phyloP scores from a whole-genome alignment of 441 rosid species.

The Euphorbia schlechtendalii region DNA sequence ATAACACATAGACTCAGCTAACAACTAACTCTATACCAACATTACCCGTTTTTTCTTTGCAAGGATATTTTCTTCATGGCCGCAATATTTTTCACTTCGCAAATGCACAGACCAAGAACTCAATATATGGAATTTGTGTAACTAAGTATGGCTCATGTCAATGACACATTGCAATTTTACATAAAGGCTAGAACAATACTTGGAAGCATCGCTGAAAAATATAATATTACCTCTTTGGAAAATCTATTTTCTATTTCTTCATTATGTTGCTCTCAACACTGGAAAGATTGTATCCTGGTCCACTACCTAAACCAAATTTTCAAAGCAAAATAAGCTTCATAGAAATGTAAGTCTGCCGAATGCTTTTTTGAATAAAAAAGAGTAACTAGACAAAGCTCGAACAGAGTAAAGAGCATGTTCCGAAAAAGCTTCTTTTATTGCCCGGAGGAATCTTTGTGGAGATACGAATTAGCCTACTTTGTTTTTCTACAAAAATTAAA shows the following conservation, averaged over 20 bases:
- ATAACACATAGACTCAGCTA: too few relatives aligned
- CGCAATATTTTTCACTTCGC: slow-evolving; percentile 65
- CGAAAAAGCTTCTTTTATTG: slow-evolving; percentile 50
- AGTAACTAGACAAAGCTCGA: too few relatives aligned
- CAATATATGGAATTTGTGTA: too few relatives aligned
- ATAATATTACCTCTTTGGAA: slow-evolving; percentile 56
- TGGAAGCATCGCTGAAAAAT: background rate
- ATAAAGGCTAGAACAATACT: too few relatives aligned
- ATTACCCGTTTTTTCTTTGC: too few relatives aligned
- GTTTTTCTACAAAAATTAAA: slow-evolving; percentile 47
- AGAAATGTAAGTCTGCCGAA: background rate
- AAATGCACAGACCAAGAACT: slow-evolving; percentile 40
- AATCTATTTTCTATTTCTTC: slow-evolving; percentile 80
- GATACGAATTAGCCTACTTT: slow-evolving; percentile 64
- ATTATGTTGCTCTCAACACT: slow-evolving; percentile 64
- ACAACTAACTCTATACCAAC: too few relatives aligned
- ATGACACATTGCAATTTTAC: too few relatives aligned
- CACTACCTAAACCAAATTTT: slow-evolving; percentile 36
- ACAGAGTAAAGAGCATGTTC: slow-evolving; percentile 27
- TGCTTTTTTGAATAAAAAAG: too few relatives aligned
- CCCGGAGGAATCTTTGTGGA: slow-evolving; percentile 73
- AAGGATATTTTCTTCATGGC: slow-evolving; percentile 68
- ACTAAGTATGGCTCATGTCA: too few relatives aligned
- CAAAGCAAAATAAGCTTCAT: slow-evolving; percentile 1
- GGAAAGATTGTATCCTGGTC: slow-evolving; percentile 51